phyloP scores from a whole-genome alignment of 345 rosid species.

The Psidium guajava region DNA sequence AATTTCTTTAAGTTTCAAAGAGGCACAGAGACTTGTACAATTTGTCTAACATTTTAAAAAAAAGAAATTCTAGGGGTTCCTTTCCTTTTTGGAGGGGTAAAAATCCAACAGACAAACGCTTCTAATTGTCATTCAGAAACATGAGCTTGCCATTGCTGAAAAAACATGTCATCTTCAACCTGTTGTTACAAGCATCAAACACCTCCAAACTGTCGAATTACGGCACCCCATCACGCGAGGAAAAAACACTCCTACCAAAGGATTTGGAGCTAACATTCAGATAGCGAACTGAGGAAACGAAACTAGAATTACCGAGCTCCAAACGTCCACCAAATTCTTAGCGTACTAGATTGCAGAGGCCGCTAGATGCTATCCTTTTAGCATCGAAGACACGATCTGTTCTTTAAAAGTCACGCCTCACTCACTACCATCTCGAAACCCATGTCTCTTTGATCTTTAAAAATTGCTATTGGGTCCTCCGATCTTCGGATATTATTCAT shows the following conservation, averaged over 20 bases:
- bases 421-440: no score
- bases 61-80: neutral
- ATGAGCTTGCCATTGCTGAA: neutral
- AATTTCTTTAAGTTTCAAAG: neutral
- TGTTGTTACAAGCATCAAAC: slow-evolving; percentile 75
- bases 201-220: slow-evolving; percentile 78
- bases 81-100: neutral
- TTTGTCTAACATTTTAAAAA: neutral
- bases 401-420: no score
- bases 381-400: no score
- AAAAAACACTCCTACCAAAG: slow-evolving; percentile 53
- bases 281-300: slow-evolving; percentile 52
- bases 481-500: no score
- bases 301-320: slow-evolving; percentile 47
- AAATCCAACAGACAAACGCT: neutral
- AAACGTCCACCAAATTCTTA: no score
- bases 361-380: no score
- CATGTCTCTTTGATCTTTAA: no score
- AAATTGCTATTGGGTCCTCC: no score
- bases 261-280: slow-evolving; percentile 53
- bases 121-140: neutral
- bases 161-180: neutral
- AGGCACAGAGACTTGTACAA: neutral
- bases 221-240: slow-evolving; percentile 66
- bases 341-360: no score